Base-by-base conservation (phyloP, 495 filamentous ascomycete species). In the Tuber brumale region DNA sequence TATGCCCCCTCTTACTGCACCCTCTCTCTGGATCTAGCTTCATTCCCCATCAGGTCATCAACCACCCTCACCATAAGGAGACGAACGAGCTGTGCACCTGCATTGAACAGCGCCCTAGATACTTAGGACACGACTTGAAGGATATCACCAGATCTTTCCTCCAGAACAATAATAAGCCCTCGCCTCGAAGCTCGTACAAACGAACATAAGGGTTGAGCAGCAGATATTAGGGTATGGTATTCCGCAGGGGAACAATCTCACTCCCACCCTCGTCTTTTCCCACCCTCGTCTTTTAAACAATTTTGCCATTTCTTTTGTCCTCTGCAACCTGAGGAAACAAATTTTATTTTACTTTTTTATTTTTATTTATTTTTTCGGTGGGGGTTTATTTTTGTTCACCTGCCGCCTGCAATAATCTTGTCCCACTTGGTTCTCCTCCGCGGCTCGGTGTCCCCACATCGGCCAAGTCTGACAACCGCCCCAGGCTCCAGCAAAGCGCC, bases 361-460 rank as follows among this genome's bases (percentile, higher is more conserved):
- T n/a, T 23, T 14, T 27, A 27, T 57, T 57, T 16, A 4, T 61
- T 66, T 18, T 31, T 31, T 8, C 5, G 31, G 57, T 79, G 72
- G 76, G 78, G 75, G 72, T 72, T 78, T 75, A 57, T 71, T 77
- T 78, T 74, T 78, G 77, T 70, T 74, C 66, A 74, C 69, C 69
- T 23, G 70, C 76, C 71, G 71, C 74, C 74, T 74, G 74, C 74
- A 77, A 79, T 75, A 79, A 75, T 74, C 27, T 72, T 78, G 77
- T 78, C 78, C 78, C 77, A 79, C 76, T 74, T 74, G 76, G 72
- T 71, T 75, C 73, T 73, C 73, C 76, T 79, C 78, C 76, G 78
- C 78, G 76, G 78, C 76, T 80, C 78, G 76, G 48, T 79, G 76
- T 75, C 76, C 78, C 78, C 76, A 79, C 77, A 79, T 78, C 72